Percentiles rank a stretch among this genome's conserved stretches.
phyloP scores from a whole-genome alignment of 805 yeast species.

The Alloascoidea africana region DNA sequence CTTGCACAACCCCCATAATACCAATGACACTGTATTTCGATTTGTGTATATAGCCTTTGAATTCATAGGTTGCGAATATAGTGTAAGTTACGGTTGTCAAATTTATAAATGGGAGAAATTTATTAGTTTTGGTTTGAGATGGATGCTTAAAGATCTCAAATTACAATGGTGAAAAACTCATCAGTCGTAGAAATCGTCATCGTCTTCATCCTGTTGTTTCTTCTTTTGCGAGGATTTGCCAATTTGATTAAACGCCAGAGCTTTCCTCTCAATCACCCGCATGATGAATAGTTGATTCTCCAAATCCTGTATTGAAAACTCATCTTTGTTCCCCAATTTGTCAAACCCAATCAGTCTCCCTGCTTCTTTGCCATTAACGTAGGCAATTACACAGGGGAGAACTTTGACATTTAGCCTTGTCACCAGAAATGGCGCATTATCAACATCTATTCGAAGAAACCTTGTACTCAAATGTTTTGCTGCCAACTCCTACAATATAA shows the following conservation, averaged over 20 bases:
- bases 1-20: too few species aligned
- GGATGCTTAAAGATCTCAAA: too few species aligned
- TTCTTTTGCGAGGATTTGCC: not conserved
- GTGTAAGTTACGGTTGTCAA: too few species aligned
- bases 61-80: too few species aligned
- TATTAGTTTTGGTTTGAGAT: too few species aligned
- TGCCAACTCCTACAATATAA: slow-evolving; percentile 25
- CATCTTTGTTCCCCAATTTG: slow-evolving; percentile 30
- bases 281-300: slow-evolving; percentile 21
- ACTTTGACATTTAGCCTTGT: slow-evolving; percentile 46
- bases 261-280: not conserved
- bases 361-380: slow-evolving; percentile 41
- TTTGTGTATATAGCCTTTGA: too few species aligned
- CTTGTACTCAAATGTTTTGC: slow-evolving; percentile 39
- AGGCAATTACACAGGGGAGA: slow-evolving; percentile 56
- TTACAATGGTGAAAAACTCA: too few species aligned
- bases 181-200: slow-evolving; percentile 1
- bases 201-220: not conserved
- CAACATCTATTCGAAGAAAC: slow-evolving; percentile 42
- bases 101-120: too few species aligned
- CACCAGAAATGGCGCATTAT: slow-evolving; percentile 58
- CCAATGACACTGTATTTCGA: too few species aligned
- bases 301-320: slow-evolving; percentile 30
- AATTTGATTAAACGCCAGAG: not conserved
- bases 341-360: slow-evolving; percentile 58